Evolutionary conservation across 257 asterid genomes (phyloP), one percentile per base, ranked within the genome.

Genomic region (Nicotiana tomentosiformis): DNA sequence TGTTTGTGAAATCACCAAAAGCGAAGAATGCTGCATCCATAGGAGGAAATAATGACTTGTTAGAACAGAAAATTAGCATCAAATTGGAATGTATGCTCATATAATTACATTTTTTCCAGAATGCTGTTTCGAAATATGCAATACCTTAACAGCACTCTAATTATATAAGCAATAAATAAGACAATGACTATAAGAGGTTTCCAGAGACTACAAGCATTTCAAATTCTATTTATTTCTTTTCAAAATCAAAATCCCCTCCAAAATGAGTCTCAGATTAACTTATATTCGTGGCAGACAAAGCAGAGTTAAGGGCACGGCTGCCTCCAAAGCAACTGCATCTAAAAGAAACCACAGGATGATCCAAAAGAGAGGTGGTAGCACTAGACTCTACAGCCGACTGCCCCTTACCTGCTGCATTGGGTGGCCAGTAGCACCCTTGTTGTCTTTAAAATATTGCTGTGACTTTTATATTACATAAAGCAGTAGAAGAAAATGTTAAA

Each of bases 1-100:
- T 84, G 80, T 84, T 83, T 90, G 92, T 62, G 94, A 87, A 82
- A 95, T 86, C 85, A 95, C 87, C 74, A 91, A 85, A 82, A 95
- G 84, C 5, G 98, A 91, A 26, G 98, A 90, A 64, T 81, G 86
- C 99, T 95, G 95, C 84, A 85, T 81, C 53, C 58, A 66, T 49
- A 29, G 78, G 66, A 32, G 46, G 29, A 65, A 67, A 70, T 65
- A 84, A 77, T 20, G 37, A 58, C 46, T 77, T 17, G 66, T 66
- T 20, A 77, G 70, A 20, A 72, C 61, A 46, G 12, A 49, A 74
- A 74, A 74, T 74, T 29, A 49, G 79, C 62, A 74, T 49, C 39
- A 74, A 49, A 23, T 7, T 23, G 80, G 33, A 23, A 26, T 15
- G 15, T 49, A 26, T 49, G 62, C 16, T 74, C 51, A 12, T 26